Conservation (phyloP, 176 grass and related monocot genomes). For the Avena sativa region DNA sequence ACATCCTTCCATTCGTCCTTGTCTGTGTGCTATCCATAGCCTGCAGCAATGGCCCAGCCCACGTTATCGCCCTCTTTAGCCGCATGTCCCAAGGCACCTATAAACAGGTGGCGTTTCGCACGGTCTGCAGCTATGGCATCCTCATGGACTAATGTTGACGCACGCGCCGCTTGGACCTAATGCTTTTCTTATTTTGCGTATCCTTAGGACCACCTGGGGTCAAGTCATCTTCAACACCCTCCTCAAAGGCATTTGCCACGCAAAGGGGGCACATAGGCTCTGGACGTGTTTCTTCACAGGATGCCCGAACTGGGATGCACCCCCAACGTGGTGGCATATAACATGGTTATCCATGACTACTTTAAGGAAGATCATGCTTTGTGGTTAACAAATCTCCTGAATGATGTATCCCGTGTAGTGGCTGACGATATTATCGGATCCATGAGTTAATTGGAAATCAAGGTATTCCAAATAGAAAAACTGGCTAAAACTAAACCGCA, state of each 20-base stretch:
- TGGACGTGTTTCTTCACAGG: neutral
- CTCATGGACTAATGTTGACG: constrained; percentile 5
- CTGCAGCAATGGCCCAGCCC: neutral
- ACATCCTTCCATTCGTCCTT: neutral
- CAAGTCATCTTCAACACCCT: neutral
- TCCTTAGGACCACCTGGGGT: neutral
- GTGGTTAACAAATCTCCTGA: too few species aligned
- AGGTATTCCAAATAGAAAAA: too few species aligned
- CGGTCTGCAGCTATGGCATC: neutral
- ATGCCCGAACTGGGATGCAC: constrained; percentile 11
- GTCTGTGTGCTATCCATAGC: neutral
- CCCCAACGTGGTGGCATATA: neutral
- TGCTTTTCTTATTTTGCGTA: neutral
- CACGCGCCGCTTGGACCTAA: neutral
- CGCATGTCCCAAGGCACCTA: neutral
- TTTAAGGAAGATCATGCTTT: neutral
- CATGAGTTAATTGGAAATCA: too few species aligned
- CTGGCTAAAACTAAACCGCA: too few species aligned
- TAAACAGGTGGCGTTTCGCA: neutral
- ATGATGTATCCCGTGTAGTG: too few species aligned
- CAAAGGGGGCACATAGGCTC: neutral
- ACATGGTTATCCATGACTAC: neutral
- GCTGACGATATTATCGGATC: too few species aligned
- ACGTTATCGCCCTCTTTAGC: neutral
- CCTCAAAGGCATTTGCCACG: neutral